Percentiles rank a stretch among this genome's conserved stretches.
Conservation (phyloP, 1,139 yeast species). For the Barnettozyma hawaiiensis region DNA sequence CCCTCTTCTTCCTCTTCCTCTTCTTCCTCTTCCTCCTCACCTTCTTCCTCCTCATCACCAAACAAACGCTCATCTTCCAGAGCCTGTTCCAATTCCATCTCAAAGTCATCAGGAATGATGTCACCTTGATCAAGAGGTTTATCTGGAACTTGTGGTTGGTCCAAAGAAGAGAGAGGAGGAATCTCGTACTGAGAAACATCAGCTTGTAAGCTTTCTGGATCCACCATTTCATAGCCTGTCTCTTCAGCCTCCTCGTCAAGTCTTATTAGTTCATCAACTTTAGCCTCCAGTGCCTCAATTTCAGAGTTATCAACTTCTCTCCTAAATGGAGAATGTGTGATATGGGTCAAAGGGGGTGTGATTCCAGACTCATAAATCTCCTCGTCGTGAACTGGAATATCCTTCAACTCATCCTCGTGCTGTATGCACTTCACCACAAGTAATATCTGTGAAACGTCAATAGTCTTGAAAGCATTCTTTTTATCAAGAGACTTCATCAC, state of each 20-base stretch:
- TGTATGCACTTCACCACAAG: conserved; percentile 64
- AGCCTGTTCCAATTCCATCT: conserved; percentile 35
- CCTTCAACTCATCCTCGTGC: conserved; percentile 45
- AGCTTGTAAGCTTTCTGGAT: conserved; percentile 26
- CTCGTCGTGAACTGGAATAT: conserved; percentile 30
- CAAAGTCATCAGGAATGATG: conserved; percentile 30
- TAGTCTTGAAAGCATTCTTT: conserved; percentile 80
- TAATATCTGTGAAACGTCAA: conserved; percentile 83
- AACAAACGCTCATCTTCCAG: conserved; percentile 33
- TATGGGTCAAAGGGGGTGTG: conserved; percentile 66
- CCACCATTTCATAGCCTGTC: conserved; percentile 70
- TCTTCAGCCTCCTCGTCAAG: conserved; percentile 83
- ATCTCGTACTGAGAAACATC: neutral
- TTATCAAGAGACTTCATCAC: conserved; percentile 85
- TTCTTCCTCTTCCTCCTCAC: conserved; percentile 20
- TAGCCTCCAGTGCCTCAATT: conserved; percentile 63
- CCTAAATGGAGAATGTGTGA: conserved; percentile 48
- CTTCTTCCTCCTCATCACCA: conserved; percentile 15
- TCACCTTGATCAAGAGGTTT: neutral
- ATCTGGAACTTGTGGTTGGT: conserved; percentile 1
- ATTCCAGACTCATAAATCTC: conserved; percentile 46
- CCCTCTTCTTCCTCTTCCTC: conserved; percentile 11
- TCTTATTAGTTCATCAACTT: conserved; percentile 70
- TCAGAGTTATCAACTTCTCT: conserved; percentile 46
- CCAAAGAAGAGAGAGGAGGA: neutral